phyloP scores from a whole-genome alignment of 768 basidiomycete genomes.

The Leucosporidium yakuticum region DNA sequence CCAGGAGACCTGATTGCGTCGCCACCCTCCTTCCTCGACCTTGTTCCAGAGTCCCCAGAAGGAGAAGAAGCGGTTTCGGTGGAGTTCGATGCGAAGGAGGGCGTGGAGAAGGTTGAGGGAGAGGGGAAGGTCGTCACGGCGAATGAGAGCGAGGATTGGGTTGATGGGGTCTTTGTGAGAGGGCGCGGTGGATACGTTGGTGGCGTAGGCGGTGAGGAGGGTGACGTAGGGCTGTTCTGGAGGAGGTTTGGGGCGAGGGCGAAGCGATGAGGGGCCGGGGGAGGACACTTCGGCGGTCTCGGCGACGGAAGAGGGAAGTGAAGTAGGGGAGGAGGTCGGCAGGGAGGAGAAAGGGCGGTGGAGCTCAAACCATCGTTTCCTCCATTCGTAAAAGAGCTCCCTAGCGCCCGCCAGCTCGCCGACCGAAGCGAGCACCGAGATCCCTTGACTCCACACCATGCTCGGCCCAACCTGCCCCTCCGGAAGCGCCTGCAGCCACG shows the following conservation, averaged over 20 bases:
- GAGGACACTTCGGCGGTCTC: too few relatives aligned
- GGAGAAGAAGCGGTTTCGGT: conserved; percentile 14
- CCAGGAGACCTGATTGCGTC: neutral
- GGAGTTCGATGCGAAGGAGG: conserved; percentile 23
- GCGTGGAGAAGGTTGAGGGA: conserved; percentile 3
- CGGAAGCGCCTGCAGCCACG: conserved; percentile 10
- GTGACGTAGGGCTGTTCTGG: too few relatives aligned
- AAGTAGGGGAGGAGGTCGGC: too few relatives aligned
- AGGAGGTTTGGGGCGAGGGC: too few relatives aligned
- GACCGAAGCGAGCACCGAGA: conserved; percentile 3
- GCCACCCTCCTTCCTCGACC: conserved; percentile 4
- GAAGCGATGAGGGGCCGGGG: too few relatives aligned
- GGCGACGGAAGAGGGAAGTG: too few relatives aligned
- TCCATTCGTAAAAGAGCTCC: conserved; percentile 11
- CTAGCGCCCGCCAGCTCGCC: neutral
- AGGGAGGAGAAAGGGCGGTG: too few relatives aligned
- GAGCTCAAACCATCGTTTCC: conserved; percentile 19
- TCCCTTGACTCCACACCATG: conserved; percentile 10
- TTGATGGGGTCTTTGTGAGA: conserved; percentile 19
- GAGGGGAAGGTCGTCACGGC: neutral
- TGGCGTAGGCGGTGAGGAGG: conserved; percentile 9
- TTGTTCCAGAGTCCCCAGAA: conserved; percentile 28
- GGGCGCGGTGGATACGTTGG: neutral
- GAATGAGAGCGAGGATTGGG: conserved; percentile 4
- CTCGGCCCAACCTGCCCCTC: neutral